Evolutionary conservation across 2,329 filamentous ascomycete species (phyloP), one percentile per base, ranked within the genome.

Genomic region (Aspergillus flavus): DNA sequence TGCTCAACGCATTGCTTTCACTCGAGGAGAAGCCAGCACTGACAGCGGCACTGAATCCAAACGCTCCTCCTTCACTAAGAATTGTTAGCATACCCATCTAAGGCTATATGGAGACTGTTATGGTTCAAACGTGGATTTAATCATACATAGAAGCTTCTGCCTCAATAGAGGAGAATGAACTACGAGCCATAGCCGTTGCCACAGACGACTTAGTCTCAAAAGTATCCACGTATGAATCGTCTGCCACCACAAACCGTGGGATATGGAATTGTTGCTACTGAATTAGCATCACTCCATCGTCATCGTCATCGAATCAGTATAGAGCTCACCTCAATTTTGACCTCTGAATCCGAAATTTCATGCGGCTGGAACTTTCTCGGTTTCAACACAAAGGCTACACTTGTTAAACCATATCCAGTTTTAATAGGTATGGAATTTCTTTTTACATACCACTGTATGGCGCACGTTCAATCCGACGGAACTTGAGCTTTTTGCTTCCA

Each of bases 161-260:
- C 19, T 64, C 63, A 2, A 48, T 66, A 5, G 53, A 34, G 4
- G 65, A 67, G 43, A 69, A 69, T 3, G 65, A 67, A 39, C 67
- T 69, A 2, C 45, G 48, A 7, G 65, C 65, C 43, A 69, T 43
- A 23, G 54, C 45, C 19, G 11, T 57, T 5, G 64, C 60, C 11
- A 66, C n/a, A 16, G 62, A 26, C 21, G 53, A 58, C 1, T 57
- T 39, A 34, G 64, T 68, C 34, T 68, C 66, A 46, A 54, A 66
- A 1, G 57, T 62, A 28, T 66, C 59, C 36, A 68, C 62, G 36
- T 68, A 66, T 6, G 66, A 64, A 50, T 68, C 64, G 46, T 68
- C 66, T 7, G 34, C 58, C 16, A 62, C 59, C 55, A 57, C 26
- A 26, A 39, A 68, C 1, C 39, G 46, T 2, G 63, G 61, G 21